These are phyloP conservation scores for Populus euphratica DNA, from an alignment of 345 rosid species.

Conservation along the genomic window DNA sequence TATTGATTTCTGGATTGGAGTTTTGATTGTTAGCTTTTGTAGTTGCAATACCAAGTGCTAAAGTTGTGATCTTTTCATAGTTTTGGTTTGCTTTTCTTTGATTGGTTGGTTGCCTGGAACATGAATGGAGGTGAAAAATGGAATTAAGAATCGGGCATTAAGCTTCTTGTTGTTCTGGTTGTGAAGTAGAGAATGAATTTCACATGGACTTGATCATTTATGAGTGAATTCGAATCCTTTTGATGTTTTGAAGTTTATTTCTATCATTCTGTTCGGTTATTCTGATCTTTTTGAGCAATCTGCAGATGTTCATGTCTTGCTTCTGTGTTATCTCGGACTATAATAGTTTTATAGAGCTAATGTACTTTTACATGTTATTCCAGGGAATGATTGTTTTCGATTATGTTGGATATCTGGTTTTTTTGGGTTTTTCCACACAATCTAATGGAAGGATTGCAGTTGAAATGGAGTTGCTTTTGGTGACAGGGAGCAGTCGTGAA, in stretches of 20 bases:
- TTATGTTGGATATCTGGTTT: constrained; percentile 6
- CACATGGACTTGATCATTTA: background rate
- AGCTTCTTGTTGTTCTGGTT: background rate
- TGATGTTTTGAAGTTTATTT: background rate
- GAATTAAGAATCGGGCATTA: background rate
- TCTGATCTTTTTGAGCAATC: background rate
- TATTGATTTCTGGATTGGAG: constrained; percentile 6
- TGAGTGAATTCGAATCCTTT: background rate
- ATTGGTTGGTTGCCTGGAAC: constrained; percentile 25
- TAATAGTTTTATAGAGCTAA: constrained; percentile 6
- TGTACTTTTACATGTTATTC: constrained; percentile 8
- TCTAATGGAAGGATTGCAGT: constrained; percentile 10
- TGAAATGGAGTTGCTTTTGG: background rate
- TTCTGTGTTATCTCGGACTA: background rate
- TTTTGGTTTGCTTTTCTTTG: background rate
- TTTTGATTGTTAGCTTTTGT: constrained; percentile 11
- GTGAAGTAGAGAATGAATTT: background rate
- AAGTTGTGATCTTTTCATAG: constrained; percentile 6
- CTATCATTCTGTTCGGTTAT: background rate
- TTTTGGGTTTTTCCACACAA: background rate
- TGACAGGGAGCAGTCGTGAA: background rate
- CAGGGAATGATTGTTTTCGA: constrained; percentile 23
- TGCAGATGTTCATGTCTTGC: background rate
- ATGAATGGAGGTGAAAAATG: constrained; percentile 6
- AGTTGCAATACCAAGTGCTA: background rate